Base-by-base conservation (phyloP, 768 basidiomycete species). In the Mycena amicta region DNA sequence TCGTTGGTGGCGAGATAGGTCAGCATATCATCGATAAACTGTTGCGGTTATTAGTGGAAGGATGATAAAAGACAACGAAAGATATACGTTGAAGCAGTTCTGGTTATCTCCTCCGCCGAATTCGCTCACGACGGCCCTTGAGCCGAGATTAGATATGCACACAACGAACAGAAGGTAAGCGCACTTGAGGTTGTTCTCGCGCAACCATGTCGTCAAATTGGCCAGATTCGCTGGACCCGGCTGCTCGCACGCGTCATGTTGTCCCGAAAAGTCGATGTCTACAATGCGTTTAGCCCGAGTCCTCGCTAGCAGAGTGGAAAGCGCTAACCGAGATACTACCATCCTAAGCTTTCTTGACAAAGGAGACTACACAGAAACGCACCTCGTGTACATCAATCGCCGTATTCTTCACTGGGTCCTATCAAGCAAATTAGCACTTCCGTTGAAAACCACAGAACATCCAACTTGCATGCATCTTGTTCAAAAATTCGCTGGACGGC, bases 331-430 rank as follows among this genome's bases (percentile, higher is more conserved):
- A 63, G 27, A 47, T 63, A 63, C 62, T 63, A 27, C 26, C 16
- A n/a, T 23, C 29, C 13, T 23, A 22, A 40, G 43, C 20, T 52
- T 11, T 16, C 52, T 49, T 31, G 3, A 13, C 41, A 0, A 46
- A 29, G 40, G 20, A 29, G 29, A 39, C 13, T 47, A 20, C 8
- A 5, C 5, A 11, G n/a, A 2, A 15, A 13, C 68, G 12, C 41
- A 76, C 75, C 70, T 80, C 79, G 57, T 80, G 79, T 20, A 80
- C 64, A 64, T 80, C 78, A 53, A 80, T 78, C n/a, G 77, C 79
- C 1, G 72, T 72, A 55, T 80, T 80, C 18, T 69, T 57, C 8
- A 75, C 33, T 6, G 79, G 77, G 62, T 80, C 79, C 2, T 67
- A n/a, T n/a, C n/a, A n/a, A n/a, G n/a, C n/a, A n/a, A n/a, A n/a